A percentile compares a stretch with the other conserved stretches of the same genome.
Evolutionary conservation across 129 eudicot species (phyloP).

Genomic region (Flaveria robusta): DNA sequence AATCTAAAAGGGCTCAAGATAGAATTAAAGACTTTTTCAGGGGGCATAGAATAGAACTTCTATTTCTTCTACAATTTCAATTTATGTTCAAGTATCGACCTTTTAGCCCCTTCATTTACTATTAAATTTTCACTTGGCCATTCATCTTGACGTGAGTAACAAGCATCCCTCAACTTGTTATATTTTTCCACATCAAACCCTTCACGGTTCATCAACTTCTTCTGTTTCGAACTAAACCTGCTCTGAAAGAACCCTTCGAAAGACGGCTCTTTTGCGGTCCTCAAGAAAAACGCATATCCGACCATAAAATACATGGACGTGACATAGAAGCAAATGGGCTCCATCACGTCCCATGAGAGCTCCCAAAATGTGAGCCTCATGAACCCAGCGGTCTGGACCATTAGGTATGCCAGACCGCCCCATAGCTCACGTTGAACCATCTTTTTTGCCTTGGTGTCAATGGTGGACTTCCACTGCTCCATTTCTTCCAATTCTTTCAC

Average conservation of each 20-base stretch:
- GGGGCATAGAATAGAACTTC: slow-evolving; percentile 13
- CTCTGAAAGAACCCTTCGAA: slow-evolving; percentile 87
- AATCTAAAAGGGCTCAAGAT: slow-evolving; percentile 12
- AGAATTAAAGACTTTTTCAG: background rate
- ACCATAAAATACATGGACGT: slow-evolving; percentile 85
- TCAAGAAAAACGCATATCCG: slow-evolving; percentile 85
- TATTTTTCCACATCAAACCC: slow-evolving; percentile 72
- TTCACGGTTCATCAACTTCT: slow-evolving; percentile 51
- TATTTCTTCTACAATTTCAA: slow-evolving; percentile 20
- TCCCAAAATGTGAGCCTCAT: slow-evolving; percentile 99
- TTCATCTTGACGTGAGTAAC: slow-evolving; percentile 42
- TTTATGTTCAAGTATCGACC: slow-evolving; percentile 35
- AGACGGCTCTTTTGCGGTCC: slow-evolving; percentile 87
- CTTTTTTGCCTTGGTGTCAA: slow-evolving; percentile 64
- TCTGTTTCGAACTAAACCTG: slow-evolving; percentile 72
- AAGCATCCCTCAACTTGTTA: slow-evolving; percentile 64
- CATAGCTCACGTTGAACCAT: slow-evolving; percentile 74
- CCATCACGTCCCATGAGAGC: slow-evolving; percentile 98
- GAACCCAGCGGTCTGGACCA: slow-evolving; percentile 88
- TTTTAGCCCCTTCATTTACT: slow-evolving; percentile 15
- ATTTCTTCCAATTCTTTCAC: slow-evolving; percentile 62
- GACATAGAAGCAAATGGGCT: slow-evolving; percentile 89
- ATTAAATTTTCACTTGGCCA: slow-evolving; percentile 37
- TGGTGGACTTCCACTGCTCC: slow-evolving; percentile 64
- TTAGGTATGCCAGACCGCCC: slow-evolving; percentile 74